Evolutionary conservation across 2,329 filamentous ascomycete species (phyloP).

Genomic region (Cladophialophora exuberans): DNA sequence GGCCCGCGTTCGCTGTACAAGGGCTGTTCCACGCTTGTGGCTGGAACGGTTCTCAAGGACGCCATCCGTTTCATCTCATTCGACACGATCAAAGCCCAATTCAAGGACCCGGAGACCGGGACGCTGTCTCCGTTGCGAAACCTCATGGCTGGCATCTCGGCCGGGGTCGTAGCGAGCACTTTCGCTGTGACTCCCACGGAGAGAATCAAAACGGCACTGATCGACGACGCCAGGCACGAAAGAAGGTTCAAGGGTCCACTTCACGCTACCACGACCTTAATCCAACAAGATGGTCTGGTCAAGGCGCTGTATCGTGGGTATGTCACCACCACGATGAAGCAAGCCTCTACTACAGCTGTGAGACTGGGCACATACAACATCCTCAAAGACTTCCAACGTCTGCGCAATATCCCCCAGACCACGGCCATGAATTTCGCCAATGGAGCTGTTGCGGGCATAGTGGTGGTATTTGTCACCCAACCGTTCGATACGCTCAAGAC

Average conservation of each 20-base stretch:
- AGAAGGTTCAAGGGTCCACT: conserved; percentile 54
- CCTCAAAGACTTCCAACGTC: conserved; percentile 61
- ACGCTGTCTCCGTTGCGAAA: conserved; percentile 59
- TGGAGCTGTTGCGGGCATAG: conserved; percentile 62
- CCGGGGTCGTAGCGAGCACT: conserved; percentile 64
- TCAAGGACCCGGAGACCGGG: conserved; percentile 59
- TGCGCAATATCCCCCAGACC: conserved; percentile 52
- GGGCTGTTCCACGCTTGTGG: conserved; percentile 63
- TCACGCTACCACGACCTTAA: conserved; percentile 56
- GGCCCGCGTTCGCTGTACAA: conserved; percentile 64
- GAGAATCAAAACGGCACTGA: conserved; percentile 69
- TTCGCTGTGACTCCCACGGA: conserved; percentile 71
- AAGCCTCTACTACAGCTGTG: conserved; percentile 64
- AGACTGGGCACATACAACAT: conserved; percentile 67
- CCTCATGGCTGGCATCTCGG: conserved; percentile 66
- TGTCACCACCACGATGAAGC: conserved; percentile 64
- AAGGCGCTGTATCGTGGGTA: conserved; percentile 61
- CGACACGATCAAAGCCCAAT: conserved; percentile 61
- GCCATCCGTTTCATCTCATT: conserved; percentile 69
- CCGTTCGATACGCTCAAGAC: conserved; percentile 51
- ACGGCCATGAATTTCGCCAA: conserved; percentile 63
- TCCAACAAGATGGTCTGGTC: conserved; percentile 57
- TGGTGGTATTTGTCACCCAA: conserved; percentile 48
- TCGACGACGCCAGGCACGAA: conserved; percentile 59
- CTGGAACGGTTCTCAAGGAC: conserved; percentile 67